Percentiles rank a stretch among this genome's conserved stretches.
phyloP scores from a whole-genome alignment of 176 grass and related monocot species.

The Carex kokanica region DNA sequence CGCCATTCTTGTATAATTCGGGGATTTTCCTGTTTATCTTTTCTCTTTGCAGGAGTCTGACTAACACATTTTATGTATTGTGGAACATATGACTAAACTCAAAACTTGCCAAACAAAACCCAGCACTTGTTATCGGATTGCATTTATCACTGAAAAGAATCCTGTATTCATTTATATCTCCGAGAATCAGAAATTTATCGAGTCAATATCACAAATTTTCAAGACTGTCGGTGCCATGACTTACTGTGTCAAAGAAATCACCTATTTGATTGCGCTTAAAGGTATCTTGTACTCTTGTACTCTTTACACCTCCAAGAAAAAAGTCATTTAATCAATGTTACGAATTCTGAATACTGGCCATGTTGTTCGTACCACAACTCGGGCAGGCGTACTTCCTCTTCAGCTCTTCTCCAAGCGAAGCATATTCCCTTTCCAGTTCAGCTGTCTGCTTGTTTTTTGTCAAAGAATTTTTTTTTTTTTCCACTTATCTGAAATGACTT shows the following conservation, averaged over 20 bases:
- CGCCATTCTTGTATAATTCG: not conserved
- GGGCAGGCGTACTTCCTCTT: conserved; percentile 41
- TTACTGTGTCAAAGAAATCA: conserved; percentile 7
- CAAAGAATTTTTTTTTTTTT: conserved; percentile 42
- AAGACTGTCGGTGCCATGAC: not conserved
- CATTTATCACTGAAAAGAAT: not conserved
- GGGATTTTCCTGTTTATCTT: not conserved
- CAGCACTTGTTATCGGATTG: no score
- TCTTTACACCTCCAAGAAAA: not conserved
- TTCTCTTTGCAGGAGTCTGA: not conserved
- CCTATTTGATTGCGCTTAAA: not conserved
- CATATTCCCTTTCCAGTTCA: conserved; percentile 44
- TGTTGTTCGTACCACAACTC: conserved; percentile 68
- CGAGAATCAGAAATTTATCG: not conserved
- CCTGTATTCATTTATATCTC: not conserved
- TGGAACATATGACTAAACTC: not conserved
- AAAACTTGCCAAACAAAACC: no score
- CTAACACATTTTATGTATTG: not conserved
- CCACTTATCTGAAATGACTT: not conserved
- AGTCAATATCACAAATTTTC: not conserved
- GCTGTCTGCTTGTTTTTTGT: conserved; percentile 55
- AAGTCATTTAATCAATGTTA: conserved; percentile 6
- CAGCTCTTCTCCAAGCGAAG: conserved; percentile 64
- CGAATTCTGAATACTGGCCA: conserved; percentile 28
- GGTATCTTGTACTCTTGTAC: not conserved